Conservation (phyloP, 1,139 yeast genomes). For the Protomyces macrosporus region DNA sequence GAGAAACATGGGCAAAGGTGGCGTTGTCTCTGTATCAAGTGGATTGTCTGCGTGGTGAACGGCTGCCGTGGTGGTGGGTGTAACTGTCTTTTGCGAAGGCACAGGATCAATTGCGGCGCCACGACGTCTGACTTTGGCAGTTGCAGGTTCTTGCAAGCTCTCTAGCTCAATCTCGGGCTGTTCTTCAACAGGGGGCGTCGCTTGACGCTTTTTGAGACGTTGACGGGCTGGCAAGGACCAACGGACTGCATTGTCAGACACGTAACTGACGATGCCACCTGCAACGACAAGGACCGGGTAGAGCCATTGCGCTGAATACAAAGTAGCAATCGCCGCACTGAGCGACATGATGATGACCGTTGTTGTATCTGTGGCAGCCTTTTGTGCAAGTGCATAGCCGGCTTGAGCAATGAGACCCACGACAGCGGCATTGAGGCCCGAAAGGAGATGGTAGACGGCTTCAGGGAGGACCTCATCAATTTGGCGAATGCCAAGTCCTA, state of each 20-base stretch:
- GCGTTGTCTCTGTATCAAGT: neutral
- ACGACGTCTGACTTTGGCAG: neutral
- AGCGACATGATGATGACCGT: constrained; percentile 22
- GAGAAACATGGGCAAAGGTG: neutral
- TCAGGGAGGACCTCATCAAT: constrained; percentile 23
- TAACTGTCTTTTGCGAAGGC: neutral
- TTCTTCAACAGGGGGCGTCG: neutral
- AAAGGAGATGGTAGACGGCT: constrained; percentile 24
- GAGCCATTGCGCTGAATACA: constrained; percentile 28
- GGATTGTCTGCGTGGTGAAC: neutral
- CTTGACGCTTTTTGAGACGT: neutral
- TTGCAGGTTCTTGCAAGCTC: neutral
- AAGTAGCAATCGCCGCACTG: constrained; percentile 21
- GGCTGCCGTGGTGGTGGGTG: neutral
- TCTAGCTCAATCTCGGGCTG: neutral
- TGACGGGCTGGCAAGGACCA: neutral
- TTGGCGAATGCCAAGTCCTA: constrained; percentile 24
- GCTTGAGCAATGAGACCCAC: constrained; percentile 29
- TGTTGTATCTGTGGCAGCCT: constrained; percentile 26
- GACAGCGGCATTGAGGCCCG: constrained; percentile 28
- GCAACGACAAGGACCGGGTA: constrained; percentile 28
- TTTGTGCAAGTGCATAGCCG: constrained; percentile 23
- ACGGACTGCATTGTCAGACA: constrained; percentile 15
- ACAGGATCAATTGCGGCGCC: neutral
- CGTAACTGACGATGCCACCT: constrained; percentile 16